Evolutionary conservation across 1,139 yeast species (phyloP).

Genomic region (Eremothecium cymbalariae): DNA sequence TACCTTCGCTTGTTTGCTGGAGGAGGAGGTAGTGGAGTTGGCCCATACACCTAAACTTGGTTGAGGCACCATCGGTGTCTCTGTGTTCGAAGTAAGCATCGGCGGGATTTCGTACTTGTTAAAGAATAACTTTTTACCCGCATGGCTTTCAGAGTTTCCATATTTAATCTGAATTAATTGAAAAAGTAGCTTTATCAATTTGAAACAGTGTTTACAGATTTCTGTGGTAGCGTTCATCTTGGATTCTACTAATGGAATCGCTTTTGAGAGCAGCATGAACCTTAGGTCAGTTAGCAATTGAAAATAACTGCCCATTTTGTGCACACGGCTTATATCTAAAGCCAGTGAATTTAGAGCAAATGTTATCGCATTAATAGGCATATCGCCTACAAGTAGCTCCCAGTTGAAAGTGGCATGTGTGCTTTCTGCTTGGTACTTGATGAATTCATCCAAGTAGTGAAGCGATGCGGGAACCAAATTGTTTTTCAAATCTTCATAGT

Average conservation of each 20-base stretch:
- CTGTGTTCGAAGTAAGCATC: neutral
- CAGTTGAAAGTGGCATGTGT: conserved; percentile 40
- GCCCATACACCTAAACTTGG: neutral
- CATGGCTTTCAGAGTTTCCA: conserved; percentile 9
- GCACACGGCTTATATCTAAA: conserved; percentile 39
- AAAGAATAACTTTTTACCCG: conserved; percentile 6
- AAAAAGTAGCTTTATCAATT: conserved; percentile 27
- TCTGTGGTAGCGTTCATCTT: conserved; percentile 29
- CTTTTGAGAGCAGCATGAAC: conserved; percentile 26
- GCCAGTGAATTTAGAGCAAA: conserved; percentile 45
- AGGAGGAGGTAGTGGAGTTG: neutral
- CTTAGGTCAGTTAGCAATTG: conserved; percentile 29
- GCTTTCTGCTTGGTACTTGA: conserved; percentile 29
- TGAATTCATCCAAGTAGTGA: conserved; percentile 48
- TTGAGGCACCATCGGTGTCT: conserved; percentile 2
- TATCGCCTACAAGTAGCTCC: conserved; percentile 47
- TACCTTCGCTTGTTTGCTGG: too few species aligned
- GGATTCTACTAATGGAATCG: conserved; percentile 27
- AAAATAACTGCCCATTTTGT: conserved; percentile 13
- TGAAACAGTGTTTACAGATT: conserved; percentile 29
- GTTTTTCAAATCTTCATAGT: conserved; percentile 44
- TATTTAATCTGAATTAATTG: conserved; percentile 26
- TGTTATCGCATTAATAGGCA: conserved; percentile 54
- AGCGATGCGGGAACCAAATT: conserved; percentile 51
- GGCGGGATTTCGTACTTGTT: conserved; percentile 12